Percentiles rank a stretch among this genome's conserved stretches.
These are phyloP conservation scores for Pyricularia sp. DNA, from an alignment of 2,329 filamentous ascomycete species.

Conservation along the genomic window DNA sequence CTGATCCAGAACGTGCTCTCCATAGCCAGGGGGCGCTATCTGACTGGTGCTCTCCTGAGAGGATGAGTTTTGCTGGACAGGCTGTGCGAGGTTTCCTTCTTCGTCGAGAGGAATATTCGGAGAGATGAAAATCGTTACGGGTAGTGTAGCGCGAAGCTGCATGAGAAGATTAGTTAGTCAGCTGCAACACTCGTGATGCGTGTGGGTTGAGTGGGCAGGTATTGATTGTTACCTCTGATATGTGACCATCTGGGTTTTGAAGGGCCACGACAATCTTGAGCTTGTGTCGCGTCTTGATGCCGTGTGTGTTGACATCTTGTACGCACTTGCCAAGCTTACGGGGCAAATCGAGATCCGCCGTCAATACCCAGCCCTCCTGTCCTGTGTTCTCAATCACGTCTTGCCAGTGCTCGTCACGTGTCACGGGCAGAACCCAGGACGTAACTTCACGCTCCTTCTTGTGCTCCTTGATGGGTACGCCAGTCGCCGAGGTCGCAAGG, in stretches of 20 bases:
- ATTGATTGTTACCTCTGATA: slow-evolving; percentile 57
- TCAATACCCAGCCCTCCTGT: slow-evolving; percentile 56
- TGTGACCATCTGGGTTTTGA: slow-evolving; percentile 88
- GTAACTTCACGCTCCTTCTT: slow-evolving; percentile 57
- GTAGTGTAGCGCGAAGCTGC: slow-evolving; percentile 73
- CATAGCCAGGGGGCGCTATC: slow-evolving; percentile 78
- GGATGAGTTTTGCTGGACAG: slow-evolving; percentile 38
- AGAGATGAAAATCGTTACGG: slow-evolving; percentile 90
- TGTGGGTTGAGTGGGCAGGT: not conserved
- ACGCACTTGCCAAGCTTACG: slow-evolving; percentile 75
- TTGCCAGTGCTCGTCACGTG: slow-evolving; percentile 54
- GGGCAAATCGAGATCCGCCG: slow-evolving; percentile 59
- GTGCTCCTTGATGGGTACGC: slow-evolving; percentile 42
- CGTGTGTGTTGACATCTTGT: slow-evolving; percentile 80
- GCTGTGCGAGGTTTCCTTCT: slow-evolving; percentile 66
- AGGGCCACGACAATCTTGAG: slow-evolving; percentile 85
- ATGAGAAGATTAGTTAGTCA: not conserved
- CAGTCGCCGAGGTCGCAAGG: slow-evolving; percentile 36
- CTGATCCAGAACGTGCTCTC: slow-evolving; percentile 80
- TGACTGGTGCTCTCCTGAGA: slow-evolving; percentile 25
- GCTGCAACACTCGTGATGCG: not conserved
- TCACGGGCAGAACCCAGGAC: slow-evolving; percentile 46
- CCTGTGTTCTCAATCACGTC: slow-evolving; percentile 60
- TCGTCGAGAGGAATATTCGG: slow-evolving; percentile 86
- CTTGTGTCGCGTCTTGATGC: slow-evolving; percentile 89